Percentiles rank a stretch among this genome's conserved stretches.
phyloP scores from a whole-genome alignment of 2,329 filamentous ascomycete species.

The Phaeoacremonium minimum region DNA sequence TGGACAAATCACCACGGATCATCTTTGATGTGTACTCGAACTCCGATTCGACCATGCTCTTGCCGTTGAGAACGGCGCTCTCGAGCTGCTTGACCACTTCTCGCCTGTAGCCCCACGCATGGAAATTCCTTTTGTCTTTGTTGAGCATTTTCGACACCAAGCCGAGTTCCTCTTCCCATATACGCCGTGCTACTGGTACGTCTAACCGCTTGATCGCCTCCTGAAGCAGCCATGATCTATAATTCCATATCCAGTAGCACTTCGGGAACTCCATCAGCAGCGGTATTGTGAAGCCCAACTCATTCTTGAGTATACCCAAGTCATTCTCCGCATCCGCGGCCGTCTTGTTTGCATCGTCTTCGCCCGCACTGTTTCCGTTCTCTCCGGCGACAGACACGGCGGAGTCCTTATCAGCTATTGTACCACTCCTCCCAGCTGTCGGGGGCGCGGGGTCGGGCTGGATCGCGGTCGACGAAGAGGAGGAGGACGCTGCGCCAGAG shows the following conservation, averaged over 20 bases:
- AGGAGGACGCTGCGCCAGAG: slow-evolving; percentile 58
- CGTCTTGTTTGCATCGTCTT: slow-evolving; percentile 2
- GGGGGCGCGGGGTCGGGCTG: slow-evolving; percentile 38
- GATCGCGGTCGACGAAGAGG: slow-evolving; percentile 48
- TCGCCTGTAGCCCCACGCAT: slow-evolving; percentile 90
- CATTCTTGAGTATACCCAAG: slow-evolving; percentile 58
- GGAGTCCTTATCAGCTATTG: slow-evolving; percentile 40
- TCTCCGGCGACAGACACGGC: slow-evolving; percentile 19
- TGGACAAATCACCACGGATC: slow-evolving; percentile 80
- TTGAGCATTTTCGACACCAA: slow-evolving; percentile 85
- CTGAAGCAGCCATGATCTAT: slow-evolving; percentile 79
- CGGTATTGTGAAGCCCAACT: slow-evolving; percentile 79
- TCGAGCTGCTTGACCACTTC: slow-evolving; percentile 75
- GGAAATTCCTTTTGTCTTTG: slow-evolving; percentile 86
- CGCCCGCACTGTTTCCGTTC: slow-evolving; percentile 3
- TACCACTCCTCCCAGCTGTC: slow-evolving; percentile 51
- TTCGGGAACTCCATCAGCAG: slow-evolving; percentile 85
- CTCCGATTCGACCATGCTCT: slow-evolving; percentile 71
- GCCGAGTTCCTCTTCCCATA: slow-evolving; percentile 83
- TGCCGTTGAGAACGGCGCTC: slow-evolving; percentile 42
- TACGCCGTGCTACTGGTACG: slow-evolving; percentile 44
- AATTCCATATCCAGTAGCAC: slow-evolving; percentile 99
- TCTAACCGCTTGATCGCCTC: slow-evolving; percentile 65
- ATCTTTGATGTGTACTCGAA: slow-evolving; percentile 88
- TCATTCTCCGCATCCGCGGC: slow-evolving; percentile 19